A percentile compares a stretch with the other conserved stretches of the same genome.
Evolutionary conservation across 2,329 filamentous ascomycete species (phyloP).

Genomic region (Penicillium sp.): DNA sequence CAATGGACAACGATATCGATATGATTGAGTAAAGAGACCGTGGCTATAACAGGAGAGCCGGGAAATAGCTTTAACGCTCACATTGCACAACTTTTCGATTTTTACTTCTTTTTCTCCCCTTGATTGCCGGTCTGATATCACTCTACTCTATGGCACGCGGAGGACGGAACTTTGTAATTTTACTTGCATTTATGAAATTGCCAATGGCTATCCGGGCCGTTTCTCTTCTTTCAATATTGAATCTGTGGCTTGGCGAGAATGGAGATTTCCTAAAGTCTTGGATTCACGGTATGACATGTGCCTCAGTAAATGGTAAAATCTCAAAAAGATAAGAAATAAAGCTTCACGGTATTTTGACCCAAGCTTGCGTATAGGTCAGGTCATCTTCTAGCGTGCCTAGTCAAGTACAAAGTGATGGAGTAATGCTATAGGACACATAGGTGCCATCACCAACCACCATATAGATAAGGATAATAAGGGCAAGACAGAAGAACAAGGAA

Average conservation of each 20-base stretch:
- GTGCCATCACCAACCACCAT: not conserved
- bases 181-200: constrained; percentile 15
- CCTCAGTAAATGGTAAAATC: not conserved
- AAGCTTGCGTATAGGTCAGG: no score
- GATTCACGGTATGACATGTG: not conserved
- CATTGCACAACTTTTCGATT: not conserved
- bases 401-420: not conserved
- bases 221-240: not conserved
- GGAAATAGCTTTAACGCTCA: not conserved
- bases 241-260: not conserved
- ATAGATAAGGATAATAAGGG: not conserved
- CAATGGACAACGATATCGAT: constrained; percentile 52
- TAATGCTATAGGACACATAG: not conserved
- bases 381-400: not conserved
- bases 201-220: not conserved
- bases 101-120: not conserved
- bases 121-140: not conserved
- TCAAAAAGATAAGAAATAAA: not conserved
- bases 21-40: constrained; percentile 58
- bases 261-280: not conserved
- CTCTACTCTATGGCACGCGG: not conserved
- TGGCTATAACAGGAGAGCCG: not conserved
- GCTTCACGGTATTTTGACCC: not conserved
- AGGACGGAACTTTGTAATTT: constrained; percentile 13
- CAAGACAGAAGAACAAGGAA: not conserved